A percentile compares a stretch with the other conserved stretches of the same genome.
Conservation (phyloP, 768 basidiomycete species). For the Pisolithus tinctorius region DNA sequence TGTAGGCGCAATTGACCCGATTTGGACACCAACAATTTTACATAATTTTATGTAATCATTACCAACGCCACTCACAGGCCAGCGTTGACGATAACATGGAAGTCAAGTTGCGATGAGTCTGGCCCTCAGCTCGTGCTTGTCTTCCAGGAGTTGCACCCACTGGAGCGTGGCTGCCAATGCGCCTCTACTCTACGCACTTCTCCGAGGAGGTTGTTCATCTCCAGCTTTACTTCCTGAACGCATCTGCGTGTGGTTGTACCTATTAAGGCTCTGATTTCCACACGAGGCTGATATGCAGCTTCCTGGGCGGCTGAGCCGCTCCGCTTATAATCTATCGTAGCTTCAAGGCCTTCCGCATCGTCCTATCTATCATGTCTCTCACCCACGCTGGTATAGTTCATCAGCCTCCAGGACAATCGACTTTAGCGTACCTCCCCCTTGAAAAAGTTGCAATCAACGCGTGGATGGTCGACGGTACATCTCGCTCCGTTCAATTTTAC, state of each 20-base stretch:
- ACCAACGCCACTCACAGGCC: too few species aligned
- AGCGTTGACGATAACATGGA: too few species aligned
- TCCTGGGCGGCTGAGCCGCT: neutral
- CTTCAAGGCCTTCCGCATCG: neutral
- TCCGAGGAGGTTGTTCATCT: too few species aligned
- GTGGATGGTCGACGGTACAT: slow-evolving; percentile 38
- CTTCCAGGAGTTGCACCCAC: too few species aligned
- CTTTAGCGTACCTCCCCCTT: slow-evolving; percentile 30
- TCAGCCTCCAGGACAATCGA: slow-evolving; percentile 16
- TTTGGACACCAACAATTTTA: too few species aligned
- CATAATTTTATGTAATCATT: too few species aligned
- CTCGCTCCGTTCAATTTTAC: neutral
- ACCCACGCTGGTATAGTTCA: slow-evolving; percentile 26
- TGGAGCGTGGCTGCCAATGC: too few species aligned
- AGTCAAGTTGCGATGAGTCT: too few species aligned
- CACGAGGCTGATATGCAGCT: neutral
- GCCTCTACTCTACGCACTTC: too few species aligned
- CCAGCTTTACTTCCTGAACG: neutral
- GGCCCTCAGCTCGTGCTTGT: too few species aligned
- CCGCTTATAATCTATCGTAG: neutral
- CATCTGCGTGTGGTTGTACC: neutral
- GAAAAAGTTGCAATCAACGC: slow-evolving; percentile 36
- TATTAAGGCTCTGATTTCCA: neutral
- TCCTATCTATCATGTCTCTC: slow-evolving; percentile 11
- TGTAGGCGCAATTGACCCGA: too few species aligned